Base-by-base conservation (phyloP, 768 basidiomycete genomes). In the Leccinum truebloodii region DNA sequence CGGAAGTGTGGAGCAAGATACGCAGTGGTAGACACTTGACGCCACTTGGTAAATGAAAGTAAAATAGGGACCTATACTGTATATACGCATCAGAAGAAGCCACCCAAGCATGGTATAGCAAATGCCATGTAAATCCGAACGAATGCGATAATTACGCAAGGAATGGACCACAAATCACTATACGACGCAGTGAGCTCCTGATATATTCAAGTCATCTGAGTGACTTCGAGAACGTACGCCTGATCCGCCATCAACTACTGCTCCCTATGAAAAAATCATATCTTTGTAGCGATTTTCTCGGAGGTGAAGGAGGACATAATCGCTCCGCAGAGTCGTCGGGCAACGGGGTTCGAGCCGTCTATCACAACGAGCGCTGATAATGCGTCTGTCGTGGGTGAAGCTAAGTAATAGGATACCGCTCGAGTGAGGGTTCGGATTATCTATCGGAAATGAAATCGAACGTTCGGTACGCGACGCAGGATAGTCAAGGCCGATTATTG, bases 221-320 rank as follows among this genome's bases (percentile, higher is more conserved):
- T 39, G 4, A 44, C 41, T n/a, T 49, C 48, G 49, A 50, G 49
- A 39, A 24, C 20, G 1, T 48, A 32, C 1, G 2, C 35, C 26
- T 28, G 24, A 53, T 51, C 50, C 28, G 52, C 41, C n/a, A 44
- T 44, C 9, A 34, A 44, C n/a, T n/a, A n/a, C 9, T 44, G 2
- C 2, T 0, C 41, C n/a, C 4, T 44, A 44, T n/a, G 18, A n/a
- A 44, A 18, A 32, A 34, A 34, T 5, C 16, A 28, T 28, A 7
- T 54, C 9, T 16, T 4, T 51, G 4, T 48, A 83, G 82, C 10
- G 83, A 85, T 59, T 84, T 83, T 52, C 81, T 83, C 1, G 79
- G 81, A 41, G 83, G 83, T 5, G 73, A 77, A 48, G 81, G 83
- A 24, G 2, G 76, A 82, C 63, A 65, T 80, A 8, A 66, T 64